A percentile compares a stretch with the other conserved stretches of the same genome.
Conservation (phyloP, 306 rosid genomes). For the Potentilla sterilis region DNA sequence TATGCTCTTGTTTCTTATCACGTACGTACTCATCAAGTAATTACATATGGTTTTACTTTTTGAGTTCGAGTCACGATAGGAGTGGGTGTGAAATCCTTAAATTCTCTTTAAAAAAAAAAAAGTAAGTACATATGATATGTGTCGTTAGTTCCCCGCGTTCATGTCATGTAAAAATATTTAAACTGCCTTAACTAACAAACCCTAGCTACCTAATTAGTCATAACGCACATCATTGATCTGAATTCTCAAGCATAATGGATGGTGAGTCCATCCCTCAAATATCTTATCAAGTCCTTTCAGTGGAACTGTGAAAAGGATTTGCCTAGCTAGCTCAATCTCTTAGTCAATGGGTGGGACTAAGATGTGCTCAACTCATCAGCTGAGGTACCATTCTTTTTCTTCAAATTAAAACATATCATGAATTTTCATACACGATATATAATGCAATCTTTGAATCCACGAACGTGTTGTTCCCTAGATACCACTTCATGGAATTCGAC, state of each 20-base stretch:
- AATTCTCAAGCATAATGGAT: not conserved
- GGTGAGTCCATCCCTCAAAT: not conserved
- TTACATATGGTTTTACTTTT: no score
- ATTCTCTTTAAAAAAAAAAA: no score
- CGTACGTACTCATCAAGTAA: not conserved
- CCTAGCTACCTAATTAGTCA: not conserved
- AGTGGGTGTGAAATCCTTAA: no score
- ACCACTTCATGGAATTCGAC: conserved; percentile 30
- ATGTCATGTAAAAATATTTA: no score
- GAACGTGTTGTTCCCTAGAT: conserved; percentile 41
- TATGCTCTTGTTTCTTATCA: no score
- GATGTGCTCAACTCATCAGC: conserved; percentile 12
- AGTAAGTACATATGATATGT: no score
- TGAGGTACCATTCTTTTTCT: conserved; percentile 1
- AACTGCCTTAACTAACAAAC: no score
- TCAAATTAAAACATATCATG: conserved; percentile 27
- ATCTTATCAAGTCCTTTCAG: not conserved
- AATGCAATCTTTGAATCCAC: conserved; percentile 40
- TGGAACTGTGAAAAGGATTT: conserved; percentile 15
- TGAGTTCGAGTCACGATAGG: no score
- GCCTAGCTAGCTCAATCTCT: not conserved
- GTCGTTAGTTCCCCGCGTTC: not conserved
- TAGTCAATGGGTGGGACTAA: conserved; percentile 26
- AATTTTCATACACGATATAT: conserved; percentile 4
- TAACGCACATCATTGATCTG: not conserved